These are phyloP conservation scores for Macrolepiota dolichaula DNA, from an alignment of 768 basidiomycete genomes.

Conservation along the genomic window DNA sequence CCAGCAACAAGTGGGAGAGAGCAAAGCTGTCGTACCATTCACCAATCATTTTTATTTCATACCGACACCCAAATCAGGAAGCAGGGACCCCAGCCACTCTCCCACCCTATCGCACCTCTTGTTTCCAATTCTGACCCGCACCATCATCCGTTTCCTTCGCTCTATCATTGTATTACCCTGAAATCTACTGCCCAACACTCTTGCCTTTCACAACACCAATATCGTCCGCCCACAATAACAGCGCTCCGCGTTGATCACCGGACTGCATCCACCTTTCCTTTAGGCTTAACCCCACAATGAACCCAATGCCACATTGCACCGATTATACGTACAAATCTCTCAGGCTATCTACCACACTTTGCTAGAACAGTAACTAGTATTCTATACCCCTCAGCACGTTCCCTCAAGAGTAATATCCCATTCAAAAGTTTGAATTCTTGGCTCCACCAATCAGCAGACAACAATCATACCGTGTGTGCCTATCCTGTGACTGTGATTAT, in stretches of 20 bases:
- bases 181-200: neutral
- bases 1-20: neutral
- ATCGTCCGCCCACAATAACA: neutral
- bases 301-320: neutral
- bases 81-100: neutral
- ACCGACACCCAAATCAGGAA: neutral
- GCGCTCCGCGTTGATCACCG: neutral
- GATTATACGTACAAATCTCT: neutral
- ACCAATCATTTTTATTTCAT: constrained; percentile 9
- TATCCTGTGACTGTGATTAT: neutral
- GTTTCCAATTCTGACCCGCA: neutral
- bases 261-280: neutral
- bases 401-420: neutral
- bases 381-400: neutral
- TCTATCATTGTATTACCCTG: neutral
- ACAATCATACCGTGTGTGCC: neutral
- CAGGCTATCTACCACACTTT: neutral
- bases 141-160: neutral
- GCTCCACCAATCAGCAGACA: neutral
- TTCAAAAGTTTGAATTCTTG: neutral
- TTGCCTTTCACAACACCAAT: neutral
- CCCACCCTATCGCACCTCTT: neutral
- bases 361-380: neutral
- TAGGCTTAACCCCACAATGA: neutral
- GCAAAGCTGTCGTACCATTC: constrained; percentile 8